These are phyloP conservation scores for Panus rudis DNA, from an alignment of 768 basidiomycete genomes.

Conservation along the genomic window DNA sequence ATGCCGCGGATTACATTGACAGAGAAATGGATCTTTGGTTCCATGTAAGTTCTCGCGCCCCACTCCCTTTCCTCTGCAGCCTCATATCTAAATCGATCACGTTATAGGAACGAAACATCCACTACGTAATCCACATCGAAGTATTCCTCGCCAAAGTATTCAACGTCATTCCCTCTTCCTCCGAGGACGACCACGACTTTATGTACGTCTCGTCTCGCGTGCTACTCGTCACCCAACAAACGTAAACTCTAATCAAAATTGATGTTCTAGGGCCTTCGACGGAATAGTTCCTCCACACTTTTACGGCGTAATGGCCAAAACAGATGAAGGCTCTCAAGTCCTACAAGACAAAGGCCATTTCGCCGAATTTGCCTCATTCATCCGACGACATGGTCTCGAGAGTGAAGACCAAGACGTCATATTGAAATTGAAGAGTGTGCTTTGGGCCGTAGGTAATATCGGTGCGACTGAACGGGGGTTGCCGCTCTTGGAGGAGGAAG, in stretches of 20 bases:
- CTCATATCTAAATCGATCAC: conserved; percentile 4
- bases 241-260: too few species aligned
- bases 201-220: conserved; percentile 28
- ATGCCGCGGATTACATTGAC: conserved; percentile 88
- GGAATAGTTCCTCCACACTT: conserved; percentile 91
- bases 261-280: conserved; percentile 55
- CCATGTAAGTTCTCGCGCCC: conserved; percentile 47
- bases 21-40: conserved; percentile 97
- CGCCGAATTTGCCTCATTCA: conserved; percentile 82
- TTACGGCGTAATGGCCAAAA: conserved; percentile 97
- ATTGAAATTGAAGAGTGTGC: conserved; percentile 84
- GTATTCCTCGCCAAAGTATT: conserved; percentile 83
- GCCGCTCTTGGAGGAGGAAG: conserved; percentile 93
- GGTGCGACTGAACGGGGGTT: conserved; percentile 86
- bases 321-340: conserved; percentile 88
- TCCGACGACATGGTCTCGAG: conserved; percentile 82
- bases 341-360: conserved; percentile 90
- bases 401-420: conserved; percentile 78
- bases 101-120: conserved; percentile 80
- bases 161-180: conserved; percentile 35
- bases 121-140: conserved; percentile 92
- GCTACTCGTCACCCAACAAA: background rate
- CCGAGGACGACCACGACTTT: conserved; percentile 63
- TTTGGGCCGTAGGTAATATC: conserved; percentile 97
- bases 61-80: background rate